phyloP scores from a whole-genome alignment of 2,329 filamentous ascomycete genomes.

The Mycosphaerella sp. region DNA sequence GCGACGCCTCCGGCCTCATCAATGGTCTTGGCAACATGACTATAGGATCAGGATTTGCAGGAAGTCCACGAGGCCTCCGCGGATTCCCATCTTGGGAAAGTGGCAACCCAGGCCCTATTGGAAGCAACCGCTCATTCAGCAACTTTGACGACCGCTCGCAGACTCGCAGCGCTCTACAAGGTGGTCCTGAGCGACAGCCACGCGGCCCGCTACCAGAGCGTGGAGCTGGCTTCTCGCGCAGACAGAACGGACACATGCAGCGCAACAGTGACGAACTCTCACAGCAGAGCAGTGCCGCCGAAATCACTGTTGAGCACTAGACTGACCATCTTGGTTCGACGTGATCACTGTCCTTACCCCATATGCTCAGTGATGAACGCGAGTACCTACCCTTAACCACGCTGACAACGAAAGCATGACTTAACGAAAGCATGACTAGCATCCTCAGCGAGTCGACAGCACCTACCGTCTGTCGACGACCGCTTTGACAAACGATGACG shows the following conservation, averaged over 20 bases:
- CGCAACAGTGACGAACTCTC: slow-evolving; percentile 59
- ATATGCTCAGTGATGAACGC: slow-evolving; percentile 1
- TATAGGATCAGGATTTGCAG: slow-evolving; percentile 47
- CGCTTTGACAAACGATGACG: slow-evolving; percentile 15
- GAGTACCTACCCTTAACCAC: neutral
- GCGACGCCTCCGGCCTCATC: slow-evolving; percentile 45
- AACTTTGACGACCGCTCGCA: slow-evolving; percentile 51
- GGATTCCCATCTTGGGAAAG: slow-evolving; percentile 57
- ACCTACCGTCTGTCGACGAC: slow-evolving; percentile 9
- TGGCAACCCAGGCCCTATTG: slow-evolving; percentile 54
- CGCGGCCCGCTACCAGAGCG: slow-evolving; percentile 56
- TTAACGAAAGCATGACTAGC: slow-evolving; percentile 20
- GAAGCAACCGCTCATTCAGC: slow-evolving; percentile 58
- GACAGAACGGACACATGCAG: slow-evolving; percentile 56
- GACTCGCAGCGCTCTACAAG: slow-evolving; percentile 37
- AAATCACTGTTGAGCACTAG: slow-evolving; percentile 57
- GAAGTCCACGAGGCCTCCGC: slow-evolving; percentile 54
- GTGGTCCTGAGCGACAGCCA: slow-evolving; percentile 54
- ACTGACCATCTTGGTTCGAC: slow-evolving; percentile 16
- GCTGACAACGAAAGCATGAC: slow-evolving; percentile 15
- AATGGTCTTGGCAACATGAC: slow-evolving; percentile 58
- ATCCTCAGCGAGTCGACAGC: slow-evolving; percentile 17
- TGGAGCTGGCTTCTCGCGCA: slow-evolving; percentile 50
- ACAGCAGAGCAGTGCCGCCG: slow-evolving; percentile 51
- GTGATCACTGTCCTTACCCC: slow-evolving; percentile 8